A percentile compares a stretch with the other conserved stretches of the same genome.
phyloP scores from a whole-genome alignment of 306 rosid species.

The Malus sylvestris region DNA sequence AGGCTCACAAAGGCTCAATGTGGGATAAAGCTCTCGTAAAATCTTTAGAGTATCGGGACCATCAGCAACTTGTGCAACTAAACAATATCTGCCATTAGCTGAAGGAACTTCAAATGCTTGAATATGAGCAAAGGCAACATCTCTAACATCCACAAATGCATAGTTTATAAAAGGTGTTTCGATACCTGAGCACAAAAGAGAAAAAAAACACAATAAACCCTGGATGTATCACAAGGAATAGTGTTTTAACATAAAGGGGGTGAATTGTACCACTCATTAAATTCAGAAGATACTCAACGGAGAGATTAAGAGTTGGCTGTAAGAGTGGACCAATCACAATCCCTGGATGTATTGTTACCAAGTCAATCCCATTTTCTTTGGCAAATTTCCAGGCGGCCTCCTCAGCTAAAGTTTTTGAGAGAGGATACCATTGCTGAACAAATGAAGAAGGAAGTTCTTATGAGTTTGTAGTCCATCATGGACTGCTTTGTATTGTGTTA shows the following conservation, averaged over 20 bases:
- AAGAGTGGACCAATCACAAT: slow-evolving; percentile 18
- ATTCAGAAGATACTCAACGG: not conserved
- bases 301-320: slow-evolving; percentile 9
- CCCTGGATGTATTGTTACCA: slow-evolving; percentile 4
- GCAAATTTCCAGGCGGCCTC: slow-evolving; percentile 21
- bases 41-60: not conserved
- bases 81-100: slow-evolving; percentile 27
- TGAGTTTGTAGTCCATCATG: not conserved
- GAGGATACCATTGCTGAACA: slow-evolving; percentile 14
- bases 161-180: not conserved
- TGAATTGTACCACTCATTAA: not conserved
- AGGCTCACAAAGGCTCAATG: not conserved
- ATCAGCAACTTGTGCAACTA: not conserved
- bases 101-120: slow-evolving; percentile 24
- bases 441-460: not conserved
- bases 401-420: slow-evolving; percentile 23
- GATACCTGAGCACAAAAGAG: not conserved
- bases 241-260: not conserved
- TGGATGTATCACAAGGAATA: not conserved
- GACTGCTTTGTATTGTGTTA: not conserved
- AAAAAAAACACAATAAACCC: not conserved
- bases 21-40: slow-evolving; percentile 3
- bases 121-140: slow-evolving; percentile 19
- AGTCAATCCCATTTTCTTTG: slow-evolving; percentile 15
- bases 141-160: slow-evolving; percentile 16